Evolutionary conservation across 257 asterid genomes (phyloP), one percentile per base, ranked within the genome.

Genomic region (Salvia rosmarinus): DNA sequence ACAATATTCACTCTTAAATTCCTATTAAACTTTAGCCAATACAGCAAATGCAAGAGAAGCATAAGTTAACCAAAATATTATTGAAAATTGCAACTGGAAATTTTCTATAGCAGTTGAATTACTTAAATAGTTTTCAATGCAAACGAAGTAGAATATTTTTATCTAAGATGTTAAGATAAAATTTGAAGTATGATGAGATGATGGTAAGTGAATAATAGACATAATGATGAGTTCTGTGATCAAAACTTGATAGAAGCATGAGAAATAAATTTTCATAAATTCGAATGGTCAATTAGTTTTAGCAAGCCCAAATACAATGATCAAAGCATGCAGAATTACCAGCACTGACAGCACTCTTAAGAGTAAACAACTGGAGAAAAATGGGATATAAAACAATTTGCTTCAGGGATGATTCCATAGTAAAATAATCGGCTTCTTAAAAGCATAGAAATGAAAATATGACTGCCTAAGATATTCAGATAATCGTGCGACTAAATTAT

Each of bases 1-100:
- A 34, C 16, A 32, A 54, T 30, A 17, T 14, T 5, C 35, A 35
- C 19, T 59, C 54, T 57, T 25, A 12, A 11, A 28, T 11, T 35
- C 52, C 20, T 42, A 28, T 42, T 28, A 11, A 56, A 12, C 3
- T 34, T 42, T 40, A 49, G 9, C 5, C 54, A 70, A 16, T 11
- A 47, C 13, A 34, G 59, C 13, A 59, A 34, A 71, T 60, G 10
- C 51, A 59, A 20, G 9, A n/a, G 63, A 56, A 55, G 56, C 58
- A 52, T 43, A 42, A 37, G 57, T 60, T 16, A 61, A 68, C 32
- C 62, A 63, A 11, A 30, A 44, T 46, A 30, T 9, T 47, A 47
- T 35, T 17, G 21, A 12, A n/a, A n/a, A n/a, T n/a, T n/a, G n/a
- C n/a, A n/a, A n/a, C n/a, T n/a, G n/a, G n/a, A n/a, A n/a, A n/a